Evolutionary conservation across 768 basidiomycete genomes (phyloP).

Genomic region (Russula sp.): DNA sequence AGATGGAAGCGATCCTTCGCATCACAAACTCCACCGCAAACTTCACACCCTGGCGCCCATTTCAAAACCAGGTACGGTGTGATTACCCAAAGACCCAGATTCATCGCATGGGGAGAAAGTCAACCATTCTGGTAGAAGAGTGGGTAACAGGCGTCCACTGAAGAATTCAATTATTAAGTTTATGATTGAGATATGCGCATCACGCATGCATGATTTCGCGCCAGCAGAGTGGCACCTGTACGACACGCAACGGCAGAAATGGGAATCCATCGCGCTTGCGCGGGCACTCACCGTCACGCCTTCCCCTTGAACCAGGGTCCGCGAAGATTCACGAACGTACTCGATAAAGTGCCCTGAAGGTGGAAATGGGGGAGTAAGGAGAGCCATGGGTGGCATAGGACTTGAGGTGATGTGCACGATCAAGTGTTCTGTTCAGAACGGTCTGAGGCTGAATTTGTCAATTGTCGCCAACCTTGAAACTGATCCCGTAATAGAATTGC

Average conservation of each 20-base stretch:
- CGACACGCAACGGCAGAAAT: not conserved
- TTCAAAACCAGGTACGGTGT: not conserved
- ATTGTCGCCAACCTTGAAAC: not conserved
- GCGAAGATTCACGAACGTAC: conserved; percentile 48
- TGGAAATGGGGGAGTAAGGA: conserved; percentile 31
- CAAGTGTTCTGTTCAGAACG: not conserved
- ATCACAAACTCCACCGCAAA: not conserved
- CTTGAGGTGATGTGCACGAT: not conserved
- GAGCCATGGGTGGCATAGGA: not conserved
- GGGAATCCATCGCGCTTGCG: not conserved
- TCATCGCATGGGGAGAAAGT: not conserved
- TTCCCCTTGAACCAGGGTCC: conserved; percentile 38
- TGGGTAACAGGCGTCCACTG: not conserved
- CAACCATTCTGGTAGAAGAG: not conserved
- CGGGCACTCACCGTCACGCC: conserved; percentile 44
- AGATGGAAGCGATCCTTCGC: not conserved
- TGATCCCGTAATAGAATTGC: not conserved
- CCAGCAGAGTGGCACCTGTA: not conserved
- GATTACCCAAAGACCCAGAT: not conserved
- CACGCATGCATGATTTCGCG: not conserved
- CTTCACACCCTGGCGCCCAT: not conserved
- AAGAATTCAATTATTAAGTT: not conserved
- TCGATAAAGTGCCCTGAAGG: conserved; percentile 41
- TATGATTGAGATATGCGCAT: not conserved
- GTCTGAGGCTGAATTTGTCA: not conserved